phyloP scores from a whole-genome alignment of 768 basidiomycete species.

The Kwoniella mangroviensis region DNA sequence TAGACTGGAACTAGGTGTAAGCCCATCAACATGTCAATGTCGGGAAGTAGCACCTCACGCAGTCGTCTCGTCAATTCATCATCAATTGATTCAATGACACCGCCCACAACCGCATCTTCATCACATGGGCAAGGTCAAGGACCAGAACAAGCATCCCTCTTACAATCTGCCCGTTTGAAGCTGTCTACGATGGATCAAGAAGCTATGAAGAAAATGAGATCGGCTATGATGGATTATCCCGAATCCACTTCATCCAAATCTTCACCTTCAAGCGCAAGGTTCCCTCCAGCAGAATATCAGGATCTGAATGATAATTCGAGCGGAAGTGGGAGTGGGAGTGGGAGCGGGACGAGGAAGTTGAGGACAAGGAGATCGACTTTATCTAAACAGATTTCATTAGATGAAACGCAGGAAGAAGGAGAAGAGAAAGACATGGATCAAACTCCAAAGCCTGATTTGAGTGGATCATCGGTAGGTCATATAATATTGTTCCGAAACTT shows the following conservation, averaged over 20 bases:
- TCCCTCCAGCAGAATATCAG: slow-evolving; percentile 11
- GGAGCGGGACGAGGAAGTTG: neutral
- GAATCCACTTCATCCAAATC: slow-evolving; percentile 27
- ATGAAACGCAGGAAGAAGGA: neutral
- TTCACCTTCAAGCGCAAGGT: slow-evolving; percentile 25
- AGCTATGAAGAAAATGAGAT: slow-evolving; percentile 44
- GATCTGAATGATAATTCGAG: neutral
- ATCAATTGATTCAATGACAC: neutral
- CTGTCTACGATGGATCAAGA: slow-evolving; percentile 41
- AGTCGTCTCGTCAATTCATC: neutral
- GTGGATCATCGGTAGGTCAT: slow-evolving; percentile 8
- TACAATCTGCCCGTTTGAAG: slow-evolving; percentile 40
- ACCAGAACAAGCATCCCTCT: slow-evolving; percentile 16
- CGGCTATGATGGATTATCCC: slow-evolving; percentile 34
- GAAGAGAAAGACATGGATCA: neutral
- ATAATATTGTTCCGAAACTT: neutral
- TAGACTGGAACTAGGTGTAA: neutral
- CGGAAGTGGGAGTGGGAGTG: neutral
- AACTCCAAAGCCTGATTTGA: slow-evolving; percentile 6
- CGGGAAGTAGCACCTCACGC: neutral
- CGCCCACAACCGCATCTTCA: neutral
- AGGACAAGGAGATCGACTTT: slow-evolving; percentile 37
- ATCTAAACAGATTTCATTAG: slow-evolving; percentile 16
- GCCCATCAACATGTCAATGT: neutral
- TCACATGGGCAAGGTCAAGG: neutral